phyloP scores from a whole-genome alignment of 2,329 filamentous ascomycete species.

The Fusarium albidum region DNA sequence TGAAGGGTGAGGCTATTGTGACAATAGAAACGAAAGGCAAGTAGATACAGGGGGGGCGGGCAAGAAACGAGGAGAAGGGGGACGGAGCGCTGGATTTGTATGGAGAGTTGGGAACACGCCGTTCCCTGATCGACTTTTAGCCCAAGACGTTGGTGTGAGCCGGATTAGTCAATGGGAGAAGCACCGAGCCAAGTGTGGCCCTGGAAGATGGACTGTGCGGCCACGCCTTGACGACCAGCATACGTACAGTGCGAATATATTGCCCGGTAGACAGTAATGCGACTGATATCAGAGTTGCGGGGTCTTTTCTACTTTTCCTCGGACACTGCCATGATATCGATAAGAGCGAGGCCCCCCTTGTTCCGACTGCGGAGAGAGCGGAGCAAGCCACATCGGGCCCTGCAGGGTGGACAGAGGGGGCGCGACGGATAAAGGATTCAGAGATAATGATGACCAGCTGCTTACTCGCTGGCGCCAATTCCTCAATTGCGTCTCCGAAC shows the following conservation, averaged over 20 bases:
- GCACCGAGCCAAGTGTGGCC: constrained; percentile 17
- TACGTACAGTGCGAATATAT: constrained; percentile 25
- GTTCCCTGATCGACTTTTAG: constrained; percentile 38
- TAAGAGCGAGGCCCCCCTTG: constrained; percentile 26
- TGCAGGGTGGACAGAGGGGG: constrained; percentile 17
- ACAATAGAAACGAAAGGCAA: constrained; percentile 5
- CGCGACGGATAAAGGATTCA: constrained; percentile 1
- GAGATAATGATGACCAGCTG: constrained; percentile 24
- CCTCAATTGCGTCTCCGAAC: constrained; percentile 17
- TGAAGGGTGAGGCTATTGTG: constrained; percentile 16
- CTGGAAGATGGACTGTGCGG: constrained; percentile 28
- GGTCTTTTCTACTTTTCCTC: constrained; percentile 40
- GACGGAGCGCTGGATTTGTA: constrained; percentile 30
- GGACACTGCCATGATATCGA: constrained; percentile 31
- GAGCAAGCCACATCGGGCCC: constrained; percentile 32
- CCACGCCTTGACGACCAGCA: neutral
- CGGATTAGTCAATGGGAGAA: constrained; percentile 41
- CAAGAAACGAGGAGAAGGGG: constrained; percentile 2
- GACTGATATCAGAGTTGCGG: constrained; percentile 39
- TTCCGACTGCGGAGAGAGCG: constrained; percentile 42
- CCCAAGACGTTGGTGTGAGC: constrained; percentile 32
- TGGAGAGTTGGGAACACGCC: constrained; percentile 18
- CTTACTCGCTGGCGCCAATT: constrained; percentile 22
- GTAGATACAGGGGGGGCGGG: constrained; percentile 1
- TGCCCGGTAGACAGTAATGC: constrained; percentile 29